Base-by-base conservation (phyloP, 768 basidiomycete species). In the Lactifluus piperatus region DNA sequence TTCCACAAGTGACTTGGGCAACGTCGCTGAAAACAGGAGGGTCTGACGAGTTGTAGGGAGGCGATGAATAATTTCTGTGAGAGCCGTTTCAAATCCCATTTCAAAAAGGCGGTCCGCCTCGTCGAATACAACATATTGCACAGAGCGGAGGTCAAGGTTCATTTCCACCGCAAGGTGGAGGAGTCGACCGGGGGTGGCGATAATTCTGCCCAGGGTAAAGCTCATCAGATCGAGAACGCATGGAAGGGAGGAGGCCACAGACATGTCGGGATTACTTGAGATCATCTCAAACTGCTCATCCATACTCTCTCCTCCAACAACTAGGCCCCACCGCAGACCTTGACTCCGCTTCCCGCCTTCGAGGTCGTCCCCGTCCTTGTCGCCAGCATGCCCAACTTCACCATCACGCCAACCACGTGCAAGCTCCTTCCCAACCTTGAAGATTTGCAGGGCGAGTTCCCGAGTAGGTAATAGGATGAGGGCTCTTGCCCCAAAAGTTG, bases 41-140 rank as follows among this genome's bases (percentile, higher is more conserved):
- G 93, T 95, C 72, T 98, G 97, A 32, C 97, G 85, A 14, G 83
- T 81, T 0, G 84, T 59, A 13, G 94, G 94, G 52, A 99, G 83
- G 32, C 94, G 91, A 65, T 86, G 81, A 14, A 99, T 76, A 65
- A 97, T 94, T 72, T 97, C 95, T 54, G 85, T 86, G 36, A 99
- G 79, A 51, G 94, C 88, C 2, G 86, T 83, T 66, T 91, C 89
- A 71, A 99, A 99, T 29, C 97, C 97, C 85, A 98, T 91, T 70
- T 99, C 97, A 71, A 99, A 99, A 11, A 99, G 82, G 34, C 97
- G 87, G 71, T 99, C 97, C 0, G 97, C 97, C 73, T 99, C 97
- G 68, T 99, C 97, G 67, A 97, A 97, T 24, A 98, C 90, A 61
- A 94, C 83, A 60, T 90, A 92, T 72, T 94, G 85, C 5, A 94